Evolutionary conservation across 225 moss, liverwort and hornwort species (phyloP), one percentile per base, ranked within the genome.

Genomic region (Takakia lepidozioides): DNA sequence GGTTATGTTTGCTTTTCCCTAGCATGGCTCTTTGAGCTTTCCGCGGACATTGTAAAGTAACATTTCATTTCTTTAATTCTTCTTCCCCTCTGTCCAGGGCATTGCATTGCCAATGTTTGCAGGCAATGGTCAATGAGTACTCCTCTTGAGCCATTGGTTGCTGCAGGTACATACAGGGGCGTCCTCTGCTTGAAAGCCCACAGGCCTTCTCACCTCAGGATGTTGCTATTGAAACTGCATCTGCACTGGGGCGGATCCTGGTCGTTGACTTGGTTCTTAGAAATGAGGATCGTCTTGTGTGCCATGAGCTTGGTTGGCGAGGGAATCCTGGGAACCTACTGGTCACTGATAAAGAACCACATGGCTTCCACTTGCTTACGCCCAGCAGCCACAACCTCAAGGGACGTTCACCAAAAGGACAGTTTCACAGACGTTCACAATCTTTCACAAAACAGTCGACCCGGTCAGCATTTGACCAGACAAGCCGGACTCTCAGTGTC

Each of bases 251-350:
- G 17, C 72, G 88, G 59, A 88, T 78, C 38, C 65, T 93, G 26
- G 59, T 88, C 15, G 27, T 88, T 19, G 93, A 93, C 42, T 74
- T 93, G 67, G 88, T 93, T 28, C 79, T 93, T 19, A 74, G 93
- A 53, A 93, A 93, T 27, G 88, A 88, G 62, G 93, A 93, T 60
- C 93, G 93, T 35, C 60, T 93, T 36, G 67, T 67, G 25, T 88
- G 88, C 50, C 78, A 86, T 52, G 54, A 69, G 23, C 43, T 84
- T 29, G 83, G 88, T 8, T 93, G 93, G 93, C 67, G 83, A 72
- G 93, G 93, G 27, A 93, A 93, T 62, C 25, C 76, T 26, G 86
- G 83, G 8, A 93, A 93, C 64, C 68, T 93, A 10, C 68, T 93
- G 30, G 81, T 81, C 57, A 93, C 85, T 8, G 82, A 73, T 34